Base-by-base conservation (phyloP, 768 basidiomycete species). In the Rhizopogon roseolus region DNA sequence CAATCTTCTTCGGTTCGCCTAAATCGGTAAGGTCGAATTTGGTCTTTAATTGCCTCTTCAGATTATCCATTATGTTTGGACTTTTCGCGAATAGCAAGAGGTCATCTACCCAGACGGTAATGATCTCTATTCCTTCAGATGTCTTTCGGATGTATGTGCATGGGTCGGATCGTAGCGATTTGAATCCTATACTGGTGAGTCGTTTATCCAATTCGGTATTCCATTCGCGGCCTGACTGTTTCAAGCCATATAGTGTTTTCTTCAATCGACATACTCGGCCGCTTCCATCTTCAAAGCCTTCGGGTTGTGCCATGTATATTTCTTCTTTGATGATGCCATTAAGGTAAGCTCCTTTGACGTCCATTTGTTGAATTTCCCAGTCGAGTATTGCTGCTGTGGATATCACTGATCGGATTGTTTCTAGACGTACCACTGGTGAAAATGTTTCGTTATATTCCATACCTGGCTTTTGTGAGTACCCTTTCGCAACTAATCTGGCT, bases 401-500 rank as follows among this genome's bases (percentile, higher is more conserved):
- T 14, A 37, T 37, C 4, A 14, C 13, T 5, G 36, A 37, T 14
- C 36, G 4, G 13, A 37, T 37, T 1, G 36, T 14, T 4, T 37
- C 36, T 14, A 37, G 13, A 14, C 13, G 4, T 1, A 63, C 57
- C 0, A 71, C 63, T 0, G 64, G 68, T 0, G 65, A 54, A 36
- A 56, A 68, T 0, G 68, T 67, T 6, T 68, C 66, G 27, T 55
- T 53, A 53, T 65, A 77, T 44, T 77, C 71, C 9, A 69, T 49
- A 4, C 72, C 72, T 2, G 57, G 61, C 1, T 64, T 57, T 42
- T 79, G 76, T 0, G 65, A 61, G 62, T 65, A 76, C 0, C 74
- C 75, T 49, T 73, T 65, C 0, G 73, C 76, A 0, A 76, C 75
- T 0, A 78, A 63, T 28, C 73, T 59, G n/a, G 67, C 75, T 57